Evolutionary conservation across 495 filamentous ascomycete species (phyloP).

Genomic region (Ascodesmis nigricans): DNA sequence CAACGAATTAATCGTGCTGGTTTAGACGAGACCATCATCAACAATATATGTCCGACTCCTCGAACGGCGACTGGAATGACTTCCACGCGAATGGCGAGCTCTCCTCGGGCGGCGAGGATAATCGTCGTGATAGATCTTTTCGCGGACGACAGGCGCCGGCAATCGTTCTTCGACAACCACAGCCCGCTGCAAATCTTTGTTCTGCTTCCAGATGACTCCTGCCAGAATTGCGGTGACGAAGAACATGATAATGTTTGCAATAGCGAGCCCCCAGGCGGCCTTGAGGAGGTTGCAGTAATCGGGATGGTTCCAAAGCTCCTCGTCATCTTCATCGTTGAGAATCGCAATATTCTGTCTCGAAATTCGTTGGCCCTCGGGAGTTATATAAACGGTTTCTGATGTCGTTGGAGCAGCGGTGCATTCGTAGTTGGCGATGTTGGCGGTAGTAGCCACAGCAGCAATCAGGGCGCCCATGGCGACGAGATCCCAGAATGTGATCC

Average conservation of each 20-base stretch:
- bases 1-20: too few relatives aligned
- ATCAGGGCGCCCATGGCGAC: conserved; percentile 11
- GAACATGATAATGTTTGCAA: conserved; percentile 18
- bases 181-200: background rate
- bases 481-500: conserved; percentile 16
- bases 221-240: conserved; percentile 18
- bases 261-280: conserved; percentile 17
- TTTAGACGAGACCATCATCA: too few relatives aligned
- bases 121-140: background rate
- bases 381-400: background rate
- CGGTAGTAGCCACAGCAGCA: conserved; percentile 12
- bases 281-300: conserved; percentile 14
- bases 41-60: background rate
- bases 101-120: background rate
- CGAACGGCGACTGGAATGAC: background rate
- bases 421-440: conserved; percentile 10
- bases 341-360: background rate
- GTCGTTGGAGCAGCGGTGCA: conserved; percentile 2
- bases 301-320: conserved; percentile 5
- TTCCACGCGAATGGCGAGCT: background rate
- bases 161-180: background rate
- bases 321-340: background rate
- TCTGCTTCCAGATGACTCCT: conserved; percentile 7
- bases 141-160: background rate
- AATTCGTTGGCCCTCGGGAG: background rate